phyloP scores from a whole-genome alignment of 495 filamentous ascomycete species.

The Penicillium silybi region DNA sequence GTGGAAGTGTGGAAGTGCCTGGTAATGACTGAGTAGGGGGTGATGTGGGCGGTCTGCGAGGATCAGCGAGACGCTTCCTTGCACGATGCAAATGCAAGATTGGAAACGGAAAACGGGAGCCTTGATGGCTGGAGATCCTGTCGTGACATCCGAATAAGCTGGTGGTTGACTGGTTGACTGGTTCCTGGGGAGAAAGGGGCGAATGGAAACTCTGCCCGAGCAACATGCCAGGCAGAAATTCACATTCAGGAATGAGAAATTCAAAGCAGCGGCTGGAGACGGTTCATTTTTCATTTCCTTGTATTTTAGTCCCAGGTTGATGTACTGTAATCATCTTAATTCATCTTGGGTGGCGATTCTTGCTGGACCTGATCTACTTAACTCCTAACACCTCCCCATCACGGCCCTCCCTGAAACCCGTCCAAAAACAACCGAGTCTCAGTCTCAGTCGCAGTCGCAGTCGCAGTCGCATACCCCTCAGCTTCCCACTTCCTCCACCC shows the following conservation, averaged over 20 bases:
- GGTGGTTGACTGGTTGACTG: background rate
- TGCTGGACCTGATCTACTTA: background rate
- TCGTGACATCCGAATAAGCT: background rate
- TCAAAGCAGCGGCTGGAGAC: background rate
- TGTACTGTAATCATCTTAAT: background rate
- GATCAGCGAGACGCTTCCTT: constrained; percentile 7
- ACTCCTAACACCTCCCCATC: background rate
- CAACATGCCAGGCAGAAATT: constrained; percentile 10
- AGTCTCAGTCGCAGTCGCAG: too few species aligned
- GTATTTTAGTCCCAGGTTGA: background rate
- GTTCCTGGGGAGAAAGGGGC: constrained; percentile 14
- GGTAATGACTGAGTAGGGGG: background rate
- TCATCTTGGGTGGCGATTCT: background rate
- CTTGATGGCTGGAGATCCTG: background rate
- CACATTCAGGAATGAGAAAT: constrained; percentile 2
- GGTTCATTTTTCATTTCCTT: background rate
- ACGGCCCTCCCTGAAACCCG: background rate
- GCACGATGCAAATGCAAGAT: constrained; percentile 9
- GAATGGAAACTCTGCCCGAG: constrained; percentile 5
- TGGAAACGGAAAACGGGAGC: background rate
- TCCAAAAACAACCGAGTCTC: too few species aligned
- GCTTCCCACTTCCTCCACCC: background rate
- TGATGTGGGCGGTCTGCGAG: background rate
- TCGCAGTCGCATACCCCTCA: background rate
- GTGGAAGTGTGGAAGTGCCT: background rate